Conservation (phyloP, 306 rosid genomes). For the Casuarina glauca region DNA sequence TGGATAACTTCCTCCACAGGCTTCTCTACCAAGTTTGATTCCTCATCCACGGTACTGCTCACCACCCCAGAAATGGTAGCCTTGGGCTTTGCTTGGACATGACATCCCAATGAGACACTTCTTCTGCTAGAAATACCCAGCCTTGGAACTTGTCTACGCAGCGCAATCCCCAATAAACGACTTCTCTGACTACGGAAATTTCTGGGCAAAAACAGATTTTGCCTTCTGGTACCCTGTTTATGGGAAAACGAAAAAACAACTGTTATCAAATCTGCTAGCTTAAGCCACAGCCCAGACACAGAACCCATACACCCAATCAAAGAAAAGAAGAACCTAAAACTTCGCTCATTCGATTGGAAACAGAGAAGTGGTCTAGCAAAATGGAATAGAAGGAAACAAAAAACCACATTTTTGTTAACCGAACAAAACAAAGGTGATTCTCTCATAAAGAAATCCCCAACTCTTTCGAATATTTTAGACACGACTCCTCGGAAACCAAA, state of each 20-base stretch:
- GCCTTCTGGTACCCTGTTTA: slow-evolving; percentile 54
- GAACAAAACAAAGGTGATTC: neutral
- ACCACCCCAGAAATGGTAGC: slow-evolving; percentile 53
- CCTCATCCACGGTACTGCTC: slow-evolving; percentile 44
- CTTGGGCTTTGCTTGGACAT: slow-evolving; percentile 47
- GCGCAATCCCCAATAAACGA: slow-evolving; percentile 51
- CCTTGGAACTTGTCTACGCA: slow-evolving; percentile 10
- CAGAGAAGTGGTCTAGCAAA: neutral
- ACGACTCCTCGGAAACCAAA: neutral
- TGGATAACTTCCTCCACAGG: slow-evolving; percentile 57
- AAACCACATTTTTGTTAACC: neutral
- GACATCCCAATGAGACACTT: slow-evolving; percentile 45
- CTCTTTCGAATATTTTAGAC: neutral
- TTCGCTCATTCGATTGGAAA: neutral
- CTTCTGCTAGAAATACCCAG: slow-evolving; percentile 21
- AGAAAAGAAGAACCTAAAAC: neutral
- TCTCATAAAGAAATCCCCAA: neutral
- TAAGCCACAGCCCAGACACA: neutral
- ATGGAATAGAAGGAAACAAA: neutral
- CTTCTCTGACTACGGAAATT: slow-evolving; percentile 37
- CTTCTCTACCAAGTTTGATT: slow-evolving; percentile 47
- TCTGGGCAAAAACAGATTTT: slow-evolving; percentile 41
- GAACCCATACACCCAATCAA: neutral
- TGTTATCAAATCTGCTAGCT: neutral
- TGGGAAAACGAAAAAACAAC: neutral